These are phyloP conservation scores for Talaromyces ruber DNA, from an alignment of 495 filamentous ascomycete species.

Conservation along the genomic window DNA sequence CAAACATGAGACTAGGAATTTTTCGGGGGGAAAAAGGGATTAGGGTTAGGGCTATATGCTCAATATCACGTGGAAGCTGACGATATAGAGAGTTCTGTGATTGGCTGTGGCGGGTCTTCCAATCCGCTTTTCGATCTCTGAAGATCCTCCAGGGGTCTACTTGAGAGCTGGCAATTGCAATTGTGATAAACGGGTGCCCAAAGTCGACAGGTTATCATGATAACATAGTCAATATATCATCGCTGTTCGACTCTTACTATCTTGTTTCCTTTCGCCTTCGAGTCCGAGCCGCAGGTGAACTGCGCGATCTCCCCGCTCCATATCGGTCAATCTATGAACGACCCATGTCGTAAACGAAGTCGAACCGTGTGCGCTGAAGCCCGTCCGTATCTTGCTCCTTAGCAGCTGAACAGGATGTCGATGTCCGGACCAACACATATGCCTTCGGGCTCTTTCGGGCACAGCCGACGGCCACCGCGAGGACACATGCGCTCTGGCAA, in stretches of 20 bases:
- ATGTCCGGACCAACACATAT: constrained; percentile 23
- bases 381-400: not conserved
- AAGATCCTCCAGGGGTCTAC: not conserved
- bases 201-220: not conserved
- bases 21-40: too few relatives aligned
- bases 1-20: too few relatives aligned
- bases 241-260: not conserved
- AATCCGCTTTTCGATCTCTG: not conserved
- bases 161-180: not conserved
- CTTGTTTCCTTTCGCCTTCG: not conserved
- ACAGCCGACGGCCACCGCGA: constrained; percentile 20
- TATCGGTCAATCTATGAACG: not conserved
- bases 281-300: not conserved
- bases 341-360: not conserved
- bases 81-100: not conserved
- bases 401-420: constrained; percentile 23
- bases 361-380: not conserved
- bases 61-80: not conserved
- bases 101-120: not conserved
- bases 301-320: not conserved
- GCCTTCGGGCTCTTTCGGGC: constrained; percentile 17
- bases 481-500: constrained; percentile 33
- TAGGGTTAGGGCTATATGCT: not conserved
- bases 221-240: not conserved
- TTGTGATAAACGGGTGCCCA: not conserved